Evolutionary conservation across 225 moss, liverwort and hornwort species (phyloP), one percentile per base, ranked within the genome.

Genomic region (Asterella californica): DNA sequence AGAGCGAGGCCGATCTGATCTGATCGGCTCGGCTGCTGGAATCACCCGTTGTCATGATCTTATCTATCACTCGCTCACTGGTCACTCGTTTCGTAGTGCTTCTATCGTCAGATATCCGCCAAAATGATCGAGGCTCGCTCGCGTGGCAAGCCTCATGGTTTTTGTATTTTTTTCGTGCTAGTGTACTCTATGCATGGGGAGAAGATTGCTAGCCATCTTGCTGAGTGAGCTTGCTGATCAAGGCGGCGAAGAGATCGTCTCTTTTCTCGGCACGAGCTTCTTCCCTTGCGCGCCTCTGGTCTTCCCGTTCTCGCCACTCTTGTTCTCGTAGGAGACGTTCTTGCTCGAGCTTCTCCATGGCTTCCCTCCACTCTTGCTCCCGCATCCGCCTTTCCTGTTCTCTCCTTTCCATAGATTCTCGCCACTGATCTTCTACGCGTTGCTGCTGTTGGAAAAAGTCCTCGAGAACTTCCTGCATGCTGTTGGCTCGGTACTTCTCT

Each of bases 401-500:
- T 66, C 97, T 88, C 84, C 91, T 93, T 80, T 99, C 94, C 70
- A 93, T 88, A 1, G 89, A 90, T 33, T 99, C 97, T 69, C 92
- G 83, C 97, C 97, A 99, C 79, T 92, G 95, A 79, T 93, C 97
- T 62, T 99, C 97, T 55, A 92, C 87, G 81, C 90, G 87, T 81
- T 95, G 97, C 84, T 99, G 97, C 84, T 99, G 97, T 79, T 94
- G 97, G 82, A 99, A 99, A 68, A 99, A 99, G 68, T 99, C 97
- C 68, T 99, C 97, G 54, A 99, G 82, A 27, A 99, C 97, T 81
- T 99, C 97, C 83, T 99, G 97, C 97, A 99, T 99, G 78, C 93
- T 99, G 83, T 94, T 99, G 46, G 97, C 97, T 10, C 97, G 90
- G 60, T 93, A 99, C 84, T 99, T 99, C 81, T 99, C 97, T 0